Evolutionary conservation across 169 alveolate genomes (phyloP), one percentile per base, ranked within the genome.

Genomic region (Eimeria mitis): DNA sequence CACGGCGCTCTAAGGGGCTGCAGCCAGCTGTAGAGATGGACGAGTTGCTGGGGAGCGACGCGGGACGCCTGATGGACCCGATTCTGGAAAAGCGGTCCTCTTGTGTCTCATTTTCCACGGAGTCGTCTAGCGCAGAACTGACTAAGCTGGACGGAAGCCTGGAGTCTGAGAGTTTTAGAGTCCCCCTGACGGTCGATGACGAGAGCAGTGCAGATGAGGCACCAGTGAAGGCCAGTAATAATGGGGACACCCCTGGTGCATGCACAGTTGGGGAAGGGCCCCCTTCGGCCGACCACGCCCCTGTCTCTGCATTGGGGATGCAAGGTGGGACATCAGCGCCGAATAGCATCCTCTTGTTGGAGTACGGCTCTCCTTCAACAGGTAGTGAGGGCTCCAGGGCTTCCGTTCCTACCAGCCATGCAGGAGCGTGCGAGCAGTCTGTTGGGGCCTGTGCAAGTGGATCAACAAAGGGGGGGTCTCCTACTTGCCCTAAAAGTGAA

Each of bases 131-230:
- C 52, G 81, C 59, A 49, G 92, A 87, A 52, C 54, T 87, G 21
- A 61, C 68, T 31, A 87, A 87, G 92, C 92, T 42, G 44, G 78
- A 42, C 68, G 21, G 63, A 81, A 63, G 92, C 42, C 63, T 34
- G 44, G 78, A 40, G 92, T 37, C 81, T 3, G 92, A 87, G 37
- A 31, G 83, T 31, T 61, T 63, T 87, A 59, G 79, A 23, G 92
- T 87, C 42, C 92, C 92, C 28, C 63, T 87, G 44, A 87, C 92
- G 49, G 65, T 87, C 14, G 92, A 87, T n/a, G 92, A 87, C 65
- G 92, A 87, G 37, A 87, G 92, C 81, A 87, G 92, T 63, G 71
- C 92, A 63, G 92, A 87, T 28, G 81, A 87, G 71, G 71, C 92
- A 44, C 81, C 92, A 42, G 13, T 83, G 42, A 87, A 63, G 63